Percentiles rank a stretch among this genome's conserved stretches.
These are phyloP conservation scores for Aspergillus amoenus DNA, from an alignment of 2,329 filamentous ascomycete species.

Conservation along the genomic window DNA sequence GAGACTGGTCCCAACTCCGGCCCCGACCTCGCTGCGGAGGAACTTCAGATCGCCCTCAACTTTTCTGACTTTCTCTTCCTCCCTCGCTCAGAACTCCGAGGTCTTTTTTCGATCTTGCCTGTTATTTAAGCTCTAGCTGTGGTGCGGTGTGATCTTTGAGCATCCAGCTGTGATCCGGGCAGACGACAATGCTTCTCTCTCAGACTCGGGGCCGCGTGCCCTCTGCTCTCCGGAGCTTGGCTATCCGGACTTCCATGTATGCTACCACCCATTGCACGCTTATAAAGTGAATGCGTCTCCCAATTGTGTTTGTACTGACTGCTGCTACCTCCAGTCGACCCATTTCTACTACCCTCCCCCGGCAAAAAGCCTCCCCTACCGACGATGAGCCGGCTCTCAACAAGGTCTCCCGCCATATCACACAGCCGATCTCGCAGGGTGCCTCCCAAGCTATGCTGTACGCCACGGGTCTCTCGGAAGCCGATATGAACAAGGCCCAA, in stretches of 20 bases:
- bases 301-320: neutral
- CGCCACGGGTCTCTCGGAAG: conserved; percentile 82
- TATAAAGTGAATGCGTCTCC: neutral
- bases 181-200: conserved; percentile 27
- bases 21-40: conserved; percentile 22
- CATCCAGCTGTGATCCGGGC: neutral
- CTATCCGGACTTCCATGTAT: conserved; percentile 14
- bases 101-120: neutral
- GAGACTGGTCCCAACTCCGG: conserved; percentile 14
- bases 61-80: neutral
- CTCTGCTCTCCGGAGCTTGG: conserved; percentile 26
- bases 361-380: conserved; percentile 38
- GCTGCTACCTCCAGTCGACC: conserved; percentile 26
- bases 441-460: conserved; percentile 99
- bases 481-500: conserved; percentile 93
- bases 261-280: neutral
- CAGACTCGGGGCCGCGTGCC: conserved; percentile 31
- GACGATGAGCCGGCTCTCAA: conserved; percentile 65
- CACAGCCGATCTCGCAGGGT: conserved; percentile 95
- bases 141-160: neutral
- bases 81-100: conserved; percentile 5
- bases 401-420: conserved; percentile 79
- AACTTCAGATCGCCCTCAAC: neutral
- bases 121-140: conserved; percentile 1
- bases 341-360: conserved; percentile 47